Conservation (phyloP, 169 alveolate genomes). For the Plasmodium knowlesi region DNA sequence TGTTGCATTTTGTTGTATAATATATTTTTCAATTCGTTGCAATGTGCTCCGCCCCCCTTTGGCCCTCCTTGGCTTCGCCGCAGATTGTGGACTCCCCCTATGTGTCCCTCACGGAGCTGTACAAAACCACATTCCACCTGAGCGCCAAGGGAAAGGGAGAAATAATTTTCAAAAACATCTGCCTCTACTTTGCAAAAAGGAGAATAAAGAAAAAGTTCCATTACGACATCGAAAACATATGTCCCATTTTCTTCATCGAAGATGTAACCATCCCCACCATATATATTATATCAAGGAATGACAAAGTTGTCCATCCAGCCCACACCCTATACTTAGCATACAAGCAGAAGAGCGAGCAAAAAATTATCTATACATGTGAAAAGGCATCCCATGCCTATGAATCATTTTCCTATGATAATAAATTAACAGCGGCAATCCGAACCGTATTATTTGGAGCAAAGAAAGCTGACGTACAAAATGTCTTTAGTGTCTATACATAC, state of each 20-base stretch:
- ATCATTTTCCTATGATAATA: slow-evolving; percentile 35
- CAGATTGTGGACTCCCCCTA: slow-evolving; percentile 73
- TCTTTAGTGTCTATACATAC: slow-evolving; percentile 24
- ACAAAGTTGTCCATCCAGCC: slow-evolving; percentile 56
- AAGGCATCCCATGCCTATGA: slow-evolving; percentile 51
- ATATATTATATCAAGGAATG: slow-evolving; percentile 48
- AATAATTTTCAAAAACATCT: slow-evolving; percentile 47
- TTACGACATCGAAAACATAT: slow-evolving; percentile 67
- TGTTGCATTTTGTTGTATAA: no score
- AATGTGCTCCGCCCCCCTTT: background rate
- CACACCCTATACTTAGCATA: slow-evolving; percentile 66
- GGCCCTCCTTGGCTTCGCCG: background rate
- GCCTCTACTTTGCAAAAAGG: slow-evolving; percentile 52
- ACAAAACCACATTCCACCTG: slow-evolving; percentile 53
- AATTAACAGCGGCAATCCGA: slow-evolving; percentile 52
- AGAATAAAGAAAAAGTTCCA: slow-evolving; percentile 40
- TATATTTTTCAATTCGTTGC: background rate
- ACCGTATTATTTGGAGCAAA: slow-evolving; percentile 17
- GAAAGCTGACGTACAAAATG: background rate
- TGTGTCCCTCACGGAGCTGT: slow-evolving; percentile 46
- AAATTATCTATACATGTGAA: slow-evolving; percentile 45
- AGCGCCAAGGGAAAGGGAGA: slow-evolving; percentile 44
- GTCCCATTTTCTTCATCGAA: slow-evolving; percentile 69
- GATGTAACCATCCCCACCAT: slow-evolving; percentile 54
- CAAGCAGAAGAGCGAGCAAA: slow-evolving; percentile 35